Conservation (phyloP, 345 rosid species). For the Citropsis articulata region DNA sequence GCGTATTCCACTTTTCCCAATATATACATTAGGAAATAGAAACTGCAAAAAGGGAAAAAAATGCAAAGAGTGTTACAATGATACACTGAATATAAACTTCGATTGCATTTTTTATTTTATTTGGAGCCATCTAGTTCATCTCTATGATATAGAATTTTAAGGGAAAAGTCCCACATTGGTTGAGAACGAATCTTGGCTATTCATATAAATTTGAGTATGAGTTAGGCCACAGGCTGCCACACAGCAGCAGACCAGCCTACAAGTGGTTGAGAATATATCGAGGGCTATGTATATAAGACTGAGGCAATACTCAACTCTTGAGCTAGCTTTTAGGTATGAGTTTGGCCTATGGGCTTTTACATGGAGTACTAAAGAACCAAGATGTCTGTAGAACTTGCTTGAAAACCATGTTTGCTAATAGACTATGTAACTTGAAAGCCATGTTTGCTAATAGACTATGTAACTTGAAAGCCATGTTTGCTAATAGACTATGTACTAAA, state of each 20-base stretch:
- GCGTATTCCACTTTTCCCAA: not conserved
- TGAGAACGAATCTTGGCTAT: too few species aligned
- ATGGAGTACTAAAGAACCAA: not conserved
- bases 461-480: not conserved
- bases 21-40: not conserved
- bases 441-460: not conserved
- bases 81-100: not conserved
- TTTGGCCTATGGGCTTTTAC: too few species aligned
- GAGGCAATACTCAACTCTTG: too few species aligned
- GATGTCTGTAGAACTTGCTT: not conserved
- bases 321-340: too few species aligned
- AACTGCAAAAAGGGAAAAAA: not conserved
- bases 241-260: too few species aligned
- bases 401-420: not conserved
- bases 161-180: too few species aligned
- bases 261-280: too few species aligned
- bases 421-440: not conserved
- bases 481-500: not conserved
- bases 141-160: not conserved
- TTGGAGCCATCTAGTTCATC: not conserved
- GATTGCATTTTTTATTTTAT: not conserved
- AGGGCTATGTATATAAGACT: too few species aligned
- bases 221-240: too few species aligned
- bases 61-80: not conserved
- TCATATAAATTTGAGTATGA: too few species aligned